Evolutionary conservation across 2,329 filamentous ascomycete genomes (phyloP).

Genomic region (Apiospora koreana): DNA sequence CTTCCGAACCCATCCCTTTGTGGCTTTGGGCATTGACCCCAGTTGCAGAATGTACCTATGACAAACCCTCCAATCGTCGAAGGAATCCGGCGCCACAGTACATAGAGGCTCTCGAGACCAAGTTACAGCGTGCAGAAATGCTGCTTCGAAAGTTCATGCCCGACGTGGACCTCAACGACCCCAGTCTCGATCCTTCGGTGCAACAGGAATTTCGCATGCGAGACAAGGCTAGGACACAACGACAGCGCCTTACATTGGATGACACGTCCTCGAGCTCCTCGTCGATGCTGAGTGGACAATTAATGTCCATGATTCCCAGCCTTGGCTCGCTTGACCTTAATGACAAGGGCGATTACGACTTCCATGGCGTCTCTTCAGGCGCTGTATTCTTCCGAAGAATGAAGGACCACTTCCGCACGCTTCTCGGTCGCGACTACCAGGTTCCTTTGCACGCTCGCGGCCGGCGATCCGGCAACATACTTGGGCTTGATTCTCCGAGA

Average conservation of each 20-base stretch:
- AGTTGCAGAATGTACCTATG: conserved; percentile 82
- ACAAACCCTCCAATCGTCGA: conserved; percentile 89
- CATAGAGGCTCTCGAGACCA: conserved; percentile 83
- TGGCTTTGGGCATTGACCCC: conserved; percentile 26
- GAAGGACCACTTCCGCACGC: conserved; percentile 81
- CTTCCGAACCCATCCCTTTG: not conserved
- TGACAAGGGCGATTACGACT: conserved; percentile 91
- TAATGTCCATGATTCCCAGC: conserved; percentile 93
- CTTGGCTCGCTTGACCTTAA: conserved; percentile 90
- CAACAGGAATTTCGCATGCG: conserved; percentile 67
- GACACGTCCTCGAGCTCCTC: conserved; percentile 33
- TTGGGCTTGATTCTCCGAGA: conserved; percentile 69
- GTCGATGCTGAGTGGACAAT: conserved; percentile 63
- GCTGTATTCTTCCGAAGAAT: conserved; percentile 85
- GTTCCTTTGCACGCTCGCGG: conserved; percentile 58
- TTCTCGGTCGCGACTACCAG: conserved; percentile 66
- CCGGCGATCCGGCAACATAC: conserved; percentile 49
- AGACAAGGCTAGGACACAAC: conserved; percentile 51
- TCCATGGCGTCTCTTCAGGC: conserved; percentile 90
- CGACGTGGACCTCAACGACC: conserved; percentile 82
- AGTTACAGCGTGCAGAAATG: conserved; percentile 80
- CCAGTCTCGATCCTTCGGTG: conserved; percentile 75
- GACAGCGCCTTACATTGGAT: conserved; percentile 35
- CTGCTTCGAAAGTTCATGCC: conserved; percentile 79
- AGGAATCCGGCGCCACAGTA: conserved; percentile 92